These are phyloP conservation scores for Urostyla sp. DNA, from an alignment of 73 alveolate species.

Conservation along the genomic window DNA sequence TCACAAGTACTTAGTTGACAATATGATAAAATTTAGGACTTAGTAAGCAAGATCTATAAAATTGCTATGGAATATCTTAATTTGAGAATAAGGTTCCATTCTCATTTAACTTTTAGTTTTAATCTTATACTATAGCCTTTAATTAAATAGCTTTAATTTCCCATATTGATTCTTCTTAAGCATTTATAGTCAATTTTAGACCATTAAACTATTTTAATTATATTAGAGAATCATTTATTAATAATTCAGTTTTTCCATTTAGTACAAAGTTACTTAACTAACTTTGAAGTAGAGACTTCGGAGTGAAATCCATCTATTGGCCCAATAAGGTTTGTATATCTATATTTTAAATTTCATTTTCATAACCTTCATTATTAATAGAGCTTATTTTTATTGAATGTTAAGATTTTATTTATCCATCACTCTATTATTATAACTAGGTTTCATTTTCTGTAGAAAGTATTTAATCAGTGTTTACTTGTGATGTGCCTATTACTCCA, in stretches of 20 bases:
- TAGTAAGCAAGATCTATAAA: slow-evolving; percentile 55
- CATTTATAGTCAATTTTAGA: not conserved
- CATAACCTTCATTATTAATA: too few species aligned
- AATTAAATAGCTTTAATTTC: slow-evolving; percentile 10
- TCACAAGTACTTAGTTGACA: slow-evolving; percentile 20
- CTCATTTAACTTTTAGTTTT: not conserved
- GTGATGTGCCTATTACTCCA: slow-evolving; percentile 54
- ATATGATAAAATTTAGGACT: slow-evolving; percentile 21
- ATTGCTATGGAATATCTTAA: slow-evolving; percentile 22
- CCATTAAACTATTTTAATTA: slow-evolving; percentile 19
- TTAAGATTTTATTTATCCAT: too few species aligned
- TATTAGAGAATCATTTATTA: slow-evolving; percentile 16
- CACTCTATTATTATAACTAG: too few species aligned
- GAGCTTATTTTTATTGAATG: too few species aligned
- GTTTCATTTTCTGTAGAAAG: too few species aligned
- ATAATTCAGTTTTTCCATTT: slow-evolving; percentile 19
- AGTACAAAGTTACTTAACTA: too few species aligned
- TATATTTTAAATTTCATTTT: too few species aligned
- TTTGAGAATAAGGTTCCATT: not conserved
- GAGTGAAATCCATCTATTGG: too few species aligned
- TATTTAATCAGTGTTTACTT: too few species aligned
- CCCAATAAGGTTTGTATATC: too few species aligned
- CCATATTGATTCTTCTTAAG: not conserved
- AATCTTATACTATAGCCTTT: slow-evolving; percentile 27
- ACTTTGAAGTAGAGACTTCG: too few species aligned